A percentile compares a stretch with the other conserved stretches of the same genome.
These are phyloP conservation scores for Passalora sequoiae DNA, from an alignment of 2,329 filamentous ascomycete species.

Conservation along the genomic window DNA sequence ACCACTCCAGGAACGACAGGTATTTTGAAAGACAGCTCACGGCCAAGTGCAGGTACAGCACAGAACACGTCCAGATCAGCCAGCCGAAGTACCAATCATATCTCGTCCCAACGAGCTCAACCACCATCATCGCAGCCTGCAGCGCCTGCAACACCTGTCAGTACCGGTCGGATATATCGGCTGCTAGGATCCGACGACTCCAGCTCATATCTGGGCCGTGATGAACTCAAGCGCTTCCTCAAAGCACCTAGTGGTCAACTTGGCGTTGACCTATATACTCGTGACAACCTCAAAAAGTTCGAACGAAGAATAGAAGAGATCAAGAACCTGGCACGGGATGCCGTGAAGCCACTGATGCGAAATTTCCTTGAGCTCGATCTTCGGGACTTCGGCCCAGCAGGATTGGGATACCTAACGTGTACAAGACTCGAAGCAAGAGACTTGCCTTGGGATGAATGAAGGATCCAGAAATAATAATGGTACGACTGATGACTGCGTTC, in stretches of 20 bases:
- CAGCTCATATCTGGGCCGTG: slow-evolving; percentile 67
- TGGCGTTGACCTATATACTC: slow-evolving; percentile 72
- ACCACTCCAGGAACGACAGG: slow-evolving; percentile 65
- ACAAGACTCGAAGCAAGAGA: slow-evolving; percentile 58
- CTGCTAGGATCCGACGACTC: slow-evolving; percentile 61
- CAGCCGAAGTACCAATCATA: slow-evolving; percentile 24
- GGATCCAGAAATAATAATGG: not conserved
- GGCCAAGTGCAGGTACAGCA: slow-evolving; percentile 9
- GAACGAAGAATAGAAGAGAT: slow-evolving; percentile 85
- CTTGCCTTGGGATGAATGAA: slow-evolving; percentile 54
- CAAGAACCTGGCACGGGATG: slow-evolving; percentile 74
- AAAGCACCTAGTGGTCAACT: slow-evolving; percentile 51
- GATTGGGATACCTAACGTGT: slow-evolving; percentile 61
- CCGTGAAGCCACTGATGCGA: slow-evolving; percentile 79
- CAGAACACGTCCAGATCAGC: slow-evolving; percentile 11
- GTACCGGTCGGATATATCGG: slow-evolving; percentile 70
- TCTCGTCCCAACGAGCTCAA: slow-evolving; percentile 29
- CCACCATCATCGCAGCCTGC: slow-evolving; percentile 29
- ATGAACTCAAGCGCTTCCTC: slow-evolving; percentile 85
- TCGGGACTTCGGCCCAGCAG: slow-evolving; percentile 29
- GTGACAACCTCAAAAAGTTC: slow-evolving; percentile 80
- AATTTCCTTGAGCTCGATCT: slow-evolving; percentile 79
- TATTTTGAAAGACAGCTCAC: slow-evolving; percentile 39
- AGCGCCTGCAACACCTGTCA: slow-evolving; percentile 31
- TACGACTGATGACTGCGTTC: not conserved